Evolutionary conservation across 2,329 filamentous ascomycete species (phyloP).

Genomic region (Chrysosporium queenslandicum): DNA sequence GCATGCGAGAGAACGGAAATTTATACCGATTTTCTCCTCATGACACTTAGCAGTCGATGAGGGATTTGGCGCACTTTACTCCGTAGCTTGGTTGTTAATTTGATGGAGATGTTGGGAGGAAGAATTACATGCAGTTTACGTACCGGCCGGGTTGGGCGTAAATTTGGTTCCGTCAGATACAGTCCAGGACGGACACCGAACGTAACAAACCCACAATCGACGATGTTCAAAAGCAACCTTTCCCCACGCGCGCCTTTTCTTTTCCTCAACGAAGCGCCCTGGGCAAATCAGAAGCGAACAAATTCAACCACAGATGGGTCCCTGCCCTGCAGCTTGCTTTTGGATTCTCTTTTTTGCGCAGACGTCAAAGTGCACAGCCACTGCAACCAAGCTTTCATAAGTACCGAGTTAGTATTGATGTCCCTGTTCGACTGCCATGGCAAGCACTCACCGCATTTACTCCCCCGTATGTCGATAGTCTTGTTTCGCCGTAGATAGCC

Average conservation of each 20-base stretch:
- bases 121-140: too few species aligned
- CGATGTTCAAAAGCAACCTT: not conserved
- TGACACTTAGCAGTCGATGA: too few species aligned
- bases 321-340: slow-evolving; percentile 7
- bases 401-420: too few species aligned
- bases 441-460: slow-evolving; percentile 6
- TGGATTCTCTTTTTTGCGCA: not conserved
- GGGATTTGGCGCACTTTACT: too few species aligned
- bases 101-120: not conserved
- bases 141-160: too few species aligned
- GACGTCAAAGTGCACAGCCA: slow-evolving; percentile 10
- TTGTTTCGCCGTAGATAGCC: not conserved
- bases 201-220: not conserved
- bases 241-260: slow-evolving; percentile 2
- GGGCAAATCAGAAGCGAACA: slow-evolving; percentile 2
- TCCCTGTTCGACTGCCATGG: not conserved
- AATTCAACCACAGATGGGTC: not conserved
- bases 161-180: not conserved
- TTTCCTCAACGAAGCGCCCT: not conserved
- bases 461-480: not conserved
- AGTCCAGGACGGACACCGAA: not conserved
- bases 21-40: too few species aligned
- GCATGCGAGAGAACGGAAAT: too few species aligned
- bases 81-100: too few species aligned
- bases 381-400: slow-evolving; percentile 5